phyloP scores from a whole-genome alignment of 2,329 filamentous ascomycete genomes.

The Botrytis elliptica region DNA sequence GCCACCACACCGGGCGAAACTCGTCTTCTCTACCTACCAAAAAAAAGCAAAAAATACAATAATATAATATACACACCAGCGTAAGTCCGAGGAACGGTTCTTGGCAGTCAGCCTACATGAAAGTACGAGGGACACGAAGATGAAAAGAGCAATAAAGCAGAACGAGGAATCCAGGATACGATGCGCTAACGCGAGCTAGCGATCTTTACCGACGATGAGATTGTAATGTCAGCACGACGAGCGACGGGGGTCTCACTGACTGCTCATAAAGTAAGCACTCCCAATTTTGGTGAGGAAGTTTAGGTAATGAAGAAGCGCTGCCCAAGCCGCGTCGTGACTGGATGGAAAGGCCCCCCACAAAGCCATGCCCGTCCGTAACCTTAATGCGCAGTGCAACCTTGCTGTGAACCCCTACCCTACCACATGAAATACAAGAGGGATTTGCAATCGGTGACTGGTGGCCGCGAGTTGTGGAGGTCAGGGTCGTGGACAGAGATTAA shows the following conservation, averaged over 20 bases:
- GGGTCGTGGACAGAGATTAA: conserved; percentile 8
- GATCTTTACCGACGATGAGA: conserved; percentile 20
- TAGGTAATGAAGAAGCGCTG: neutral
- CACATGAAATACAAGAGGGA: neutral
- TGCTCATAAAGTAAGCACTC: conserved; percentile 19
- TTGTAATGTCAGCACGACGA: conserved; percentile 26
- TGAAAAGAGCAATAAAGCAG: conserved; percentile 9
- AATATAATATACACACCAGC: conserved; percentile 1
- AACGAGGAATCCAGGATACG: neutral
- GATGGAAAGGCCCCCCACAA: conserved; percentile 19
- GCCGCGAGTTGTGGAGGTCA: neutral
- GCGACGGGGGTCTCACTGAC: conserved; percentile 8
- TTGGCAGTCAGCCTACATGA: conserved; percentile 29
- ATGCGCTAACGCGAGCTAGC: conserved; percentile 1
- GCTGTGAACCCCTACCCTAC: conserved; percentile 4
- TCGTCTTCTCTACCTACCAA: neutral
- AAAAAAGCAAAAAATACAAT: neutral
- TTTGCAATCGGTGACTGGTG: conserved; percentile 10
- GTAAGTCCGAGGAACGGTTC: conserved; percentile 17
- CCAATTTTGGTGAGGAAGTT: conserved; percentile 28
- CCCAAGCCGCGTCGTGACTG: conserved; percentile 5
- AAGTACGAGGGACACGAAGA: conserved; percentile 13
- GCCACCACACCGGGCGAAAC: neutral
- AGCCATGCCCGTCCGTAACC: neutral
- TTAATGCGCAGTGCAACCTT: conserved; percentile 4